phyloP scores from a whole-genome alignment of 306 rosid species.

The Quercus rubra region DNA sequence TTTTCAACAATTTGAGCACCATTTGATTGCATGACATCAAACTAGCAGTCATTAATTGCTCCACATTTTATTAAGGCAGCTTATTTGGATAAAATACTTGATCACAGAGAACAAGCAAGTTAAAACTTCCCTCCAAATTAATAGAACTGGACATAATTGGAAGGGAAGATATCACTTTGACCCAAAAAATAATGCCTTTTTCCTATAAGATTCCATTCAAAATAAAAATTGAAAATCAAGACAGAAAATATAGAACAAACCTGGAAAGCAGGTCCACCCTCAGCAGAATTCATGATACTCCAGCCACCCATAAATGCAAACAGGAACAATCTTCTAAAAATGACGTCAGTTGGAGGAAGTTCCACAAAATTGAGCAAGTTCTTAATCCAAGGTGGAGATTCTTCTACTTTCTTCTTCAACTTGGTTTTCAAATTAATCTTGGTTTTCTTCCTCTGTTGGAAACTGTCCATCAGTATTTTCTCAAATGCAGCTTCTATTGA shows the following conservation, averaged over 20 bases:
- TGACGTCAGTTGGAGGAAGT: constrained; percentile 77
- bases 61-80: not conserved
- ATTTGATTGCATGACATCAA: not conserved
- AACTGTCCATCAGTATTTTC: constrained; percentile 87
- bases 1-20: not conserved
- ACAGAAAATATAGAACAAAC: constrained; percentile 46
- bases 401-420: constrained; percentile 95
- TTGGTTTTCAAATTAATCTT: constrained; percentile 89
- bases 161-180: not conserved
- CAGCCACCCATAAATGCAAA: constrained; percentile 97
- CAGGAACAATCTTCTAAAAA: constrained; percentile 85
- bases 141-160: not conserved
- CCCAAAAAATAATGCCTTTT: not conserved
- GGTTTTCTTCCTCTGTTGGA: constrained; percentile 75
- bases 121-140: not conserved
- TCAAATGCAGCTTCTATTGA: constrained; percentile 97
- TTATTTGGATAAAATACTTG: not conserved
- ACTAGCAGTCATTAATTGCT: not conserved
- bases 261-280: constrained; percentile 99
- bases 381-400: constrained; percentile 96
- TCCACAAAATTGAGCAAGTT: constrained; percentile 78
- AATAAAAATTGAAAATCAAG: not conserved
- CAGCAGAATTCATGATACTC: constrained; percentile 97
- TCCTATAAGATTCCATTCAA: not conserved
- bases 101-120: not conserved